Evolutionary conservation across 192 early-diverging fungal species (phyloP).

Genomic region (Martensiomyces pterosporus): DNA sequence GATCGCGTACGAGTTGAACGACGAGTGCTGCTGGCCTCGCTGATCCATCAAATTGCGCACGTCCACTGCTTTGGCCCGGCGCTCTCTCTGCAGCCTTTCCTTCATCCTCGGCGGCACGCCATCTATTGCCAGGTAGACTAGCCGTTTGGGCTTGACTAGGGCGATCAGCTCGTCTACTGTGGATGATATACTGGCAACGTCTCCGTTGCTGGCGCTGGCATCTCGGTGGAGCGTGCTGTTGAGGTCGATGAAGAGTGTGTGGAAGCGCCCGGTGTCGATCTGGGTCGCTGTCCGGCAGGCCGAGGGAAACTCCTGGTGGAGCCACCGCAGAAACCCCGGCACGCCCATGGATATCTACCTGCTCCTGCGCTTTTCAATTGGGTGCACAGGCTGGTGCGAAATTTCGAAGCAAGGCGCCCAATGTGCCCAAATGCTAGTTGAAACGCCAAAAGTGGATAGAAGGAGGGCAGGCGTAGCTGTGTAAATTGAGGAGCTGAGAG

Average conservation of each 20-base stretch:
- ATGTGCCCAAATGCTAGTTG: too few relatives aligned
- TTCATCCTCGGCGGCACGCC: constrained; percentile 95
- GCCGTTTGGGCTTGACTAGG: constrained; percentile 70
- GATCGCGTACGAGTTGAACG: constrained; percentile 90
- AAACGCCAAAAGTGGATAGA: too few relatives aligned
- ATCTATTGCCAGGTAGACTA: constrained; percentile 91
- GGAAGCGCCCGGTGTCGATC: constrained; percentile 11
- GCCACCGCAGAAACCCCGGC: constrained; percentile 42
- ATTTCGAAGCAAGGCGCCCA: too few relatives aligned
- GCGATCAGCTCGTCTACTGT: constrained; percentile 20
- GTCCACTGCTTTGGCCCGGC: constrained; percentile 77
- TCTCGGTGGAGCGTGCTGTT: constrained; percentile 39
- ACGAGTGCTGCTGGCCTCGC: constrained; percentile 43
- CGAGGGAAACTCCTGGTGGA: constrained; percentile 28
- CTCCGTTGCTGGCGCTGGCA: constrained; percentile 21
- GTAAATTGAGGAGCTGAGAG: too few relatives aligned
- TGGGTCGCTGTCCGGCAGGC: constrained; percentile 22
- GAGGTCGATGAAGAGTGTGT: constrained; percentile 43
- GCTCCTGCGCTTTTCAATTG: too few relatives aligned
- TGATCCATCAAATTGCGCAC: too few relatives aligned
- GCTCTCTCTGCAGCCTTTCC: constrained; percentile 93
- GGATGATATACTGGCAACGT: constrained; percentile 8
- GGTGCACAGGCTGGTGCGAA: too few relatives aligned
- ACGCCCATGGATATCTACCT: constrained; percentile 35
- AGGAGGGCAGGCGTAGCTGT: too few relatives aligned